These are phyloP conservation scores for Fraxinus floribunda DNA, from an alignment of 305 asterid genomes.

Conservation along the genomic window DNA sequence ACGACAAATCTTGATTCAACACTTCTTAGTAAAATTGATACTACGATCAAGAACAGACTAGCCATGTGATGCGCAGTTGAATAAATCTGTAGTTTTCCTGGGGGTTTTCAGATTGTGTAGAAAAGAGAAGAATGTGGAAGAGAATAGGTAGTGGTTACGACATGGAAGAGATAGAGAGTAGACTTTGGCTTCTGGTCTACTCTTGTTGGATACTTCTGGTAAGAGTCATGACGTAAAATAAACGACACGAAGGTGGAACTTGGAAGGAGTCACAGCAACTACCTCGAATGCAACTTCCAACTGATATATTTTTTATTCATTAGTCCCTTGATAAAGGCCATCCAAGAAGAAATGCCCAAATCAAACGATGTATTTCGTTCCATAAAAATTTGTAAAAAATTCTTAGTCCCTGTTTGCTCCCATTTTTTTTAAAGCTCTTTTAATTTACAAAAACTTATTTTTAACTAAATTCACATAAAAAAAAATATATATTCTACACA, in stretches of 20 bases:
- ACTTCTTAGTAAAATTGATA: neutral
- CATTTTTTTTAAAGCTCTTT: too few species aligned
- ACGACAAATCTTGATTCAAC: conserved; percentile 42
- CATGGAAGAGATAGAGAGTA: conserved; percentile 6
- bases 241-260: conserved; percentile 27
- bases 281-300: conserved; percentile 33
- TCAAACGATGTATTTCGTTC: neutral
- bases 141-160: neutral
- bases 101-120: neutral
- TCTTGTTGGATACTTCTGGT: conserved; percentile 1
- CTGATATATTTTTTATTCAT: neutral
- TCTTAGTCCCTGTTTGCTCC: too few species aligned
- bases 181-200: conserved; percentile 24
- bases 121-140: neutral
- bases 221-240: conserved; percentile 37
- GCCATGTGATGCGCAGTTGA: neutral
- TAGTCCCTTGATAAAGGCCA: neutral
- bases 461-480: too few species aligned
- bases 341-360: neutral
- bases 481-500: too few species aligned
- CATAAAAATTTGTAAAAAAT: neutral
- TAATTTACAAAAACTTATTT: too few species aligned
- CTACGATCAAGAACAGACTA: neutral
- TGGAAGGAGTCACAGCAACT: conserved; percentile 28
- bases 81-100: neutral